Conservation (phyloP, 257 asterid genomes). For the Solanum dulcamara region DNA sequence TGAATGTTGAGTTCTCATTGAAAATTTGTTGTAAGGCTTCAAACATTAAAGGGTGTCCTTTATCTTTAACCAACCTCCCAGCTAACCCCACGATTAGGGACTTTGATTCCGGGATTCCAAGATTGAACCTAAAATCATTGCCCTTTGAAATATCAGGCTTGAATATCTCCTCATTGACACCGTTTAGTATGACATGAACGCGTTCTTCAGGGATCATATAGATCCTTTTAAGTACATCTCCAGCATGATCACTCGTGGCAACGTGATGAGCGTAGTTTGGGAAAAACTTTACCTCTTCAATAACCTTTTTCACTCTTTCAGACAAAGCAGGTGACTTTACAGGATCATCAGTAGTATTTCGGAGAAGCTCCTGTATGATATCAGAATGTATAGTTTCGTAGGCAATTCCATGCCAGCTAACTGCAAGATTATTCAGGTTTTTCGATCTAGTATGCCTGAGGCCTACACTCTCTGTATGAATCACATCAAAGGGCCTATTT, state of each 20-base stretch:
- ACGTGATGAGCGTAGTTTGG: constrained; percentile 63
- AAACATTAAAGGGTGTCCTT: constrained; percentile 60
- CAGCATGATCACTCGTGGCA: constrained; percentile 65
- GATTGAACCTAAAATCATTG: neutral
- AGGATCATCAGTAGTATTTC: constrained; percentile 16
- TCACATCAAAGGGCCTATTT: constrained; percentile 40
- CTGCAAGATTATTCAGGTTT: constrained; percentile 42
- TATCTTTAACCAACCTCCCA: constrained; percentile 75
- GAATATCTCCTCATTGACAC: neutral
- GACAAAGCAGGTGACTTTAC: constrained; percentile 13
- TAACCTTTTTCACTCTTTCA: constrained; percentile 35
- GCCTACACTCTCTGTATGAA: constrained; percentile 68
- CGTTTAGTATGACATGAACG: constrained; percentile 45
- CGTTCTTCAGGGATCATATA: constrained; percentile 67
- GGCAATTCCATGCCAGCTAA: constrained; percentile 76
- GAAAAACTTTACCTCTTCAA: constrained; percentile 56
- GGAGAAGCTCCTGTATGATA: constrained; percentile 48
- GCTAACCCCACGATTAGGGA: constrained; percentile 47
- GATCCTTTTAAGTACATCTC: constrained; percentile 59
- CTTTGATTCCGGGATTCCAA: constrained; percentile 11
- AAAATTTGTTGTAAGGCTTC: constrained; percentile 55
- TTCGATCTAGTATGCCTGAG: constrained; percentile 58
- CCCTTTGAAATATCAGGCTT: constrained; percentile 2
- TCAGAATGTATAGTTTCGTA: constrained; percentile 44
- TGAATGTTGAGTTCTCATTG: constrained; percentile 26